phyloP scores from a whole-genome alignment of 176 grass and related monocot genomes.

The Eragrostis curvula region DNA sequence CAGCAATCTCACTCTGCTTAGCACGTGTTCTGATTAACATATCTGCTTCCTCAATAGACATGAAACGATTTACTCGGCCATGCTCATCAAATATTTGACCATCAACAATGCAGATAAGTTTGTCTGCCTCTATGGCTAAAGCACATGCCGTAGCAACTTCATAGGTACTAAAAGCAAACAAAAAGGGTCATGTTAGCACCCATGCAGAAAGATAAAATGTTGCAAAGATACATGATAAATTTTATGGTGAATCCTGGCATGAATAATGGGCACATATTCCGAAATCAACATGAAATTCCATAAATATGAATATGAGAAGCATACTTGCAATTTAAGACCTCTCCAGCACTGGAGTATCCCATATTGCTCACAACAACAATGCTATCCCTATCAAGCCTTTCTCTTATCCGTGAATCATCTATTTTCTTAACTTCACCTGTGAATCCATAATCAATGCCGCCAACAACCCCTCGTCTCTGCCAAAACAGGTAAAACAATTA shows the following conservation, averaged over 20 bases:
- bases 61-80: constrained; percentile 71
- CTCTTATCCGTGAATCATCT: constrained; percentile 87
- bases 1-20: constrained; percentile 88
- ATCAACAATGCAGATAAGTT: constrained; percentile 90
- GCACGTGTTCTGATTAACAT: constrained; percentile 75
- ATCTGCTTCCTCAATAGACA: constrained; percentile 88
- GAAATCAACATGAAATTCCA: too few species aligned
- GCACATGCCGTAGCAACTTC: constrained; percentile 98
- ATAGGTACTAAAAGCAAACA: constrained; percentile 72
- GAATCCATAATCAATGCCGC: constrained; percentile 70
- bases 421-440: constrained; percentile 97
- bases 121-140: constrained; percentile 87
- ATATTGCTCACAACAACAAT: constrained; percentile 93
- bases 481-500: constrained; percentile 40
- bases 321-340: constrained; percentile 98
- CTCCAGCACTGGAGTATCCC: constrained; percentile 87
- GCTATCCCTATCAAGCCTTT: constrained; percentile 88
- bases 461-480: constrained; percentile 71
- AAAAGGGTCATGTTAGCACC: constrained; percentile 28
- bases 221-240: too few species aligned
- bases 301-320: constrained; percentile 27
- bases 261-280: too few species aligned
- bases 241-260: too few species aligned
- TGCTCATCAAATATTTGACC: constrained; percentile 87
- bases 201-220: constrained; percentile 14